Conservation (phyloP, 2,329 filamentous ascomycete species). For the Phaeosphaeriaceae sp. region DNA sequence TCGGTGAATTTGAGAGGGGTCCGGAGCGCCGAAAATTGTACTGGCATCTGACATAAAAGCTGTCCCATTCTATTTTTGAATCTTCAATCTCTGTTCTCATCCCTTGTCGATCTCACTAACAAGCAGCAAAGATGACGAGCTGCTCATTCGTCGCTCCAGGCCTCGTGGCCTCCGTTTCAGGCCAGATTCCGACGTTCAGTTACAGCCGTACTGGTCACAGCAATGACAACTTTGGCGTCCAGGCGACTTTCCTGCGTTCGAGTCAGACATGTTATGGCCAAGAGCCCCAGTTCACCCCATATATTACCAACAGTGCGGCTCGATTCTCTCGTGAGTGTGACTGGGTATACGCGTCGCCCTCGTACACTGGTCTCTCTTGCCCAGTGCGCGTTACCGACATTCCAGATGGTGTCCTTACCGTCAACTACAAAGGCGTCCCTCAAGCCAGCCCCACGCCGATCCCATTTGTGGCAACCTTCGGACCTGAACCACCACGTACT, state of each 20-base stretch:
- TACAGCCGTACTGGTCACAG: constrained; percentile 6
- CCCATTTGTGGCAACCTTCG: constrained; percentile 12
- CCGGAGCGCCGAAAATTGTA: too few species aligned
- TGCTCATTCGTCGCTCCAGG: constrained; percentile 19
- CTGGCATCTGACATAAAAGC: too few species aligned
- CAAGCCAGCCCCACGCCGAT: not conserved
- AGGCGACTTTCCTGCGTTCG: constrained; percentile 19
- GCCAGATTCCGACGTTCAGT: constrained; percentile 16
- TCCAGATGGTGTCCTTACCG: constrained; percentile 9
- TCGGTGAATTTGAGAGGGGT: too few species aligned
- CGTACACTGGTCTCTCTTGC: constrained; percentile 7
- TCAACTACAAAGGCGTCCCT: constrained; percentile 3
- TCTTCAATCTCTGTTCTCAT: not conserved
- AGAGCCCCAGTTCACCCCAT: constrained; percentile 15
- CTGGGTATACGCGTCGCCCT: constrained; percentile 3
- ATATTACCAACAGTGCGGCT: constrained; percentile 12
- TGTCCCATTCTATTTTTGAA: too few species aligned
- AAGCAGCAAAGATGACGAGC: not conserved
- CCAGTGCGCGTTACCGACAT: constrained; percentile 7
- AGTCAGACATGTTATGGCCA: constrained; percentile 14
- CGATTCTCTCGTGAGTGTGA: constrained; percentile 11
- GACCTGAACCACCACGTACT: constrained; percentile 5
- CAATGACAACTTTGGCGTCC: constrained; percentile 15
- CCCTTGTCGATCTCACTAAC: not conserved
- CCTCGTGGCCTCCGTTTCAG: constrained; percentile 9